These are phyloP conservation scores for Cocos nucifera DNA, from an alignment of 176 grass and related monocot species.

Conservation along the genomic window DNA sequence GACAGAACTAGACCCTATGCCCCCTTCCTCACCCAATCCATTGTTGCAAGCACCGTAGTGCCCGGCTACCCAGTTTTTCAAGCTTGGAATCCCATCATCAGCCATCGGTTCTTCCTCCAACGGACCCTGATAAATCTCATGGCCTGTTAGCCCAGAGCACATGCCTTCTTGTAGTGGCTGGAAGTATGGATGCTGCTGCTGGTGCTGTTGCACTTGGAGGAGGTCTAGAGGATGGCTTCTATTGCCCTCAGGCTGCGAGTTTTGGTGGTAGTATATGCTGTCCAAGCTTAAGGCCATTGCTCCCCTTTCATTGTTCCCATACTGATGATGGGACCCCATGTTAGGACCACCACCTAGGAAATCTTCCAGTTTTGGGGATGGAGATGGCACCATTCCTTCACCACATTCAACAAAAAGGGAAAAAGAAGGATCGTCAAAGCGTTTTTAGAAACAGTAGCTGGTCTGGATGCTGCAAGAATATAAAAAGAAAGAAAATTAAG, in stretches of 20 bases:
- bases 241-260: conserved; percentile 12
- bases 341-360: conserved; percentile 69
- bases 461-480: not conserved
- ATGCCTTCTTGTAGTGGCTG: conserved; percentile 60
- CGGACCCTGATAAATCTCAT: conserved; percentile 25
- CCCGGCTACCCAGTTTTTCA: conserved; percentile 36
- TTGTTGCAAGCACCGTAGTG: conserved; percentile 29
- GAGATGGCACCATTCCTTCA: conserved; percentile 63
- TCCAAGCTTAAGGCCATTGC: conserved; percentile 40
- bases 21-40: conserved; percentile 23
- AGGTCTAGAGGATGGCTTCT: conserved; percentile 8
- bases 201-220: conserved; percentile 20
- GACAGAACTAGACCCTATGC: conserved; percentile 1
- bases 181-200: conserved; percentile 33
- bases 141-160: conserved; percentile 34
- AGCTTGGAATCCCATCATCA: conserved; percentile 4
- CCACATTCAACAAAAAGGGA: not conserved
- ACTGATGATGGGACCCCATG: conserved; percentile 11
- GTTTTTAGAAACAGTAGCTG: not conserved
- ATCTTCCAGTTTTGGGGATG: conserved; percentile 91
- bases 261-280: conserved; percentile 56
- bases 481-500: too few species aligned
- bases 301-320: conserved; percentile 28
- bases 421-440: not conserved
- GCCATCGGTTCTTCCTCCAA: conserved; percentile 45